Evolutionary conservation across 148 eudicot species (phyloP).

Genomic region (Oxyria digyna): DNA sequence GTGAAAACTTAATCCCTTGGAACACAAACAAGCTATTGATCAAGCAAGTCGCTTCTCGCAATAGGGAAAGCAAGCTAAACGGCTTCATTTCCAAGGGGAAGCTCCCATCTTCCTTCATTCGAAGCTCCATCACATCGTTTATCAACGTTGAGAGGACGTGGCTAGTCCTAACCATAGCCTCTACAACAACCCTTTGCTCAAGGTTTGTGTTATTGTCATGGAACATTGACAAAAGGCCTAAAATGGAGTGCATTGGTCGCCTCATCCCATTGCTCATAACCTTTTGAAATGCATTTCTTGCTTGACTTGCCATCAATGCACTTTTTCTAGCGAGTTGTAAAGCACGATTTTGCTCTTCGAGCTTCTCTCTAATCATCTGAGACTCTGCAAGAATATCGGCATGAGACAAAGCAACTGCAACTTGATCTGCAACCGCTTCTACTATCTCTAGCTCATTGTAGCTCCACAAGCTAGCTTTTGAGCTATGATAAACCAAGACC

Average conservation of each 20-base stretch:
- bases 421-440: conserved; percentile 84
- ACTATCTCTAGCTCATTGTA: conserved; percentile 64
- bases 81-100: conserved; percentile 53
- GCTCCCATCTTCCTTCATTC: conserved; percentile 40
- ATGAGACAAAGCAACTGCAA: conserved; percentile 87
- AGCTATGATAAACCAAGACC: conserved; percentile 57
- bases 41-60: conserved; percentile 68
- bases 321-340: conserved; percentile 66
- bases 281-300: conserved; percentile 60
- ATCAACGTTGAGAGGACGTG: conserved; percentile 68
- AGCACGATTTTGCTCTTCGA: conserved; percentile 52
- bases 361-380: conserved; percentile 51
- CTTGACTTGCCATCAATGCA: conserved; percentile 78
- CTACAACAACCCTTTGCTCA: conserved; percentile 45
- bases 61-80: conserved; percentile 45
- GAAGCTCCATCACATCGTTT: conserved; percentile 64
- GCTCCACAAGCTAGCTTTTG: conserved; percentile 39
- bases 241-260: conserved; percentile 79
- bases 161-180: conserved; percentile 63
- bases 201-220: conserved; percentile 39
- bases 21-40: conserved; percentile 56
- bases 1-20: conserved; percentile 33
- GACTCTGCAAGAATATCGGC: conserved; percentile 87
- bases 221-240: conserved; percentile 65
- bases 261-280: conserved; percentile 90